Percentiles rank a stretch among this genome's conserved stretches.
Conservation (phyloP, 2,329 filamentous ascomycete genomes). For the Epichloe coenophiala region DNA sequence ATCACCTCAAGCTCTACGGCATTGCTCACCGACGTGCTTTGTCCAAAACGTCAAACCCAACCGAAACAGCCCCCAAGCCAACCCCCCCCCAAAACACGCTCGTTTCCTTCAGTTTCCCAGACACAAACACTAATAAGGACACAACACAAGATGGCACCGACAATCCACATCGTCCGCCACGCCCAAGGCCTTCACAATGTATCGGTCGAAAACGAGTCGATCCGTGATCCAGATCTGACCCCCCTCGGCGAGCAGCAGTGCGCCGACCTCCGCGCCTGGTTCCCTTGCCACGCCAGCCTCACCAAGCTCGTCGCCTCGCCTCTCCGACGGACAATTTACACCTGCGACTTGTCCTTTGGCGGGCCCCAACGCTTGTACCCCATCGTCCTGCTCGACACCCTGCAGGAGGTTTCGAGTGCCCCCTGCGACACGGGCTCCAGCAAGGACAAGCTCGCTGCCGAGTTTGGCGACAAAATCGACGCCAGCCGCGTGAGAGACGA, state of each 20-base stretch:
- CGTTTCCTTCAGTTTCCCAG: no score
- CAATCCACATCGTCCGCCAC: slow-evolving; percentile 57
- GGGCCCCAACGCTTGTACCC: slow-evolving; percentile 25
- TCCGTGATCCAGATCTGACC: slow-evolving; percentile 71
- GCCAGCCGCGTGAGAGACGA: slow-evolving; percentile 43
- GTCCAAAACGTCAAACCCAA: no score
- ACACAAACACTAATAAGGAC: background rate
- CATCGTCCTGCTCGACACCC: slow-evolving; percentile 56
- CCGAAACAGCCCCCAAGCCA: no score
- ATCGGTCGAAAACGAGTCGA: slow-evolving; percentile 48
- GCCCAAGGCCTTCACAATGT: slow-evolving; percentile 77
- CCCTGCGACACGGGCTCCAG: slow-evolving; percentile 65
- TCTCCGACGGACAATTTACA: slow-evolving; percentile 68
- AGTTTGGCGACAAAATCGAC: slow-evolving; percentile 54
- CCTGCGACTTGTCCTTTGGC: slow-evolving; percentile 56
- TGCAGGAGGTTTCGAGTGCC: slow-evolving; percentile 64
- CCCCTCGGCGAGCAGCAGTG: slow-evolving; percentile 64
- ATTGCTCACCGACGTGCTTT: no score
- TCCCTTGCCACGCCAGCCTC: slow-evolving; percentile 51
- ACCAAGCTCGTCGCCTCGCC: slow-evolving; percentile 67
- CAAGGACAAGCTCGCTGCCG: slow-evolving; percentile 36
- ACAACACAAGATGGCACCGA: slow-evolving; percentile 29
- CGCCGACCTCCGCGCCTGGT: slow-evolving; percentile 42
- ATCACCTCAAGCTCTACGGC: no score
- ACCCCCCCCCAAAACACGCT: no score